Evolutionary conservation across 768 basidiomycete genomes (phyloP).

Genomic region (Hypsizygus marmoreus): DNA sequence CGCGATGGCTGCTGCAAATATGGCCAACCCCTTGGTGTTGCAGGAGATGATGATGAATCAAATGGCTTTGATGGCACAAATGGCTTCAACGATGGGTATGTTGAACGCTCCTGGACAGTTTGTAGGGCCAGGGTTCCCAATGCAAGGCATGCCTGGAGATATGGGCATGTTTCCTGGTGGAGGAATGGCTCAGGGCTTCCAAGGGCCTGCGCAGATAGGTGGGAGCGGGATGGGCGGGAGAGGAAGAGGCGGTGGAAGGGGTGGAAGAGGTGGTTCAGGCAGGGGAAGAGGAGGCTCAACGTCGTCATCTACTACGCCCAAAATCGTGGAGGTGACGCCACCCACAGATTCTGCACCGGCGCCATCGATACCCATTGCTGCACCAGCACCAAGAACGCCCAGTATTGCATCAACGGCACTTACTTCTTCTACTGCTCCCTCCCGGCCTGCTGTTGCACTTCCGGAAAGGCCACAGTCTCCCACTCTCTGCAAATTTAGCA

Average conservation of each 20-base stretch:
- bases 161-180: slow-evolving; percentile 50
- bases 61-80: slow-evolving; percentile 92
- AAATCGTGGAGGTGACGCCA: slow-evolving; percentile 8
- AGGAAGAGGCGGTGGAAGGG: slow-evolving; percentile 43
- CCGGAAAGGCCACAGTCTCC: slow-evolving; percentile 86
- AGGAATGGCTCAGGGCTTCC: slow-evolving; percentile 40
- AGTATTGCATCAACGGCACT: slow-evolving; percentile 19
- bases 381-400: slow-evolving; percentile 26
- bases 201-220: slow-evolving; percentile 31
- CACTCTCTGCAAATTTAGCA: slow-evolving; percentile 89
- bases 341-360: slow-evolving; percentile 19
- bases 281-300: slow-evolving; percentile 49
- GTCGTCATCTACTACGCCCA: slow-evolving; percentile 26
- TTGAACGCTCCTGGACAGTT: slow-evolving; percentile 61
- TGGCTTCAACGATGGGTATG: slow-evolving; percentile 84
- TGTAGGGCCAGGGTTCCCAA: slow-evolving; percentile 56
- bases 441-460: slow-evolving; percentile 45
- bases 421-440: slow-evolving; percentile 27
- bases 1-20: slow-evolving; percentile 53
- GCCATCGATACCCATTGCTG: slow-evolving; percentile 31
- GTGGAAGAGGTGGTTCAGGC: slow-evolving; percentile 47
- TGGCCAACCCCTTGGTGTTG: slow-evolving; percentile 69
- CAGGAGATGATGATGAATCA: slow-evolving; percentile 93
- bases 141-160: slow-evolving; percentile 58
- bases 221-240: slow-evolving; percentile 33